phyloP scores from a whole-genome alignment of 148 eudicot species.

The Nepenthes gracilis region DNA sequence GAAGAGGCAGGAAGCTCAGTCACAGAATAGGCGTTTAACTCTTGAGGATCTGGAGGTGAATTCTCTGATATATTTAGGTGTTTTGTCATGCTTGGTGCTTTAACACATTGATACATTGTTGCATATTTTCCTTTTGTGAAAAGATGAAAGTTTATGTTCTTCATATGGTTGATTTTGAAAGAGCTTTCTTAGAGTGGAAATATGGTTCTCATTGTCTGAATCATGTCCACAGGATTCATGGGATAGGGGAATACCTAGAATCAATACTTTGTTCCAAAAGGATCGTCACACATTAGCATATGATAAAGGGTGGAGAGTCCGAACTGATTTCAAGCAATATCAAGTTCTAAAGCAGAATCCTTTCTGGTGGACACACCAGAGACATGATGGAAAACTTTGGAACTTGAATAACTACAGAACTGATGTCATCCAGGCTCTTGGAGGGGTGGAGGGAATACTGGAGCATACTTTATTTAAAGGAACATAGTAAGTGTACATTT shows the following conservation, averaged over 20 bases:
- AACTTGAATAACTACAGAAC: constrained; percentile 97
- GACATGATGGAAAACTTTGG: constrained; percentile 98
- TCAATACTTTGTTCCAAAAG: constrained; percentile 96
- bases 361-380: constrained; percentile 99
- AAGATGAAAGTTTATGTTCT: too few species aligned
- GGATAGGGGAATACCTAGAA: constrained; percentile 99
- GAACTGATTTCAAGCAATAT: constrained; percentile 96
- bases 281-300: constrained; percentile 98
- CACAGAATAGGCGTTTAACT: constrained; percentile 94
- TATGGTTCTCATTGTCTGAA: constrained; percentile 2
- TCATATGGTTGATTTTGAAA: too few species aligned
- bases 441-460: constrained; percentile 97
- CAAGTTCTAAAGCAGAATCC: constrained; percentile 99
- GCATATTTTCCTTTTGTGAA: too few species aligned
- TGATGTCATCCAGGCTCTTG: constrained; percentile 98
- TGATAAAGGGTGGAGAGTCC: constrained; percentile 99
- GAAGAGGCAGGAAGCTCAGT: constrained; percentile 96
- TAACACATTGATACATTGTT: too few species aligned
- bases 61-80: not conserved
- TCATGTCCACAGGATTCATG: constrained; percentile 59
- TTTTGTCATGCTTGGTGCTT: not conserved
- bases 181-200: too few species aligned
- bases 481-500: constrained; percentile 50
- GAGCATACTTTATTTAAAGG: constrained; percentile 98
- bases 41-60: constrained; percentile 90